phyloP scores from a whole-genome alignment of 139 green algal genomes.

The Coelastrella sp. region DNA sequence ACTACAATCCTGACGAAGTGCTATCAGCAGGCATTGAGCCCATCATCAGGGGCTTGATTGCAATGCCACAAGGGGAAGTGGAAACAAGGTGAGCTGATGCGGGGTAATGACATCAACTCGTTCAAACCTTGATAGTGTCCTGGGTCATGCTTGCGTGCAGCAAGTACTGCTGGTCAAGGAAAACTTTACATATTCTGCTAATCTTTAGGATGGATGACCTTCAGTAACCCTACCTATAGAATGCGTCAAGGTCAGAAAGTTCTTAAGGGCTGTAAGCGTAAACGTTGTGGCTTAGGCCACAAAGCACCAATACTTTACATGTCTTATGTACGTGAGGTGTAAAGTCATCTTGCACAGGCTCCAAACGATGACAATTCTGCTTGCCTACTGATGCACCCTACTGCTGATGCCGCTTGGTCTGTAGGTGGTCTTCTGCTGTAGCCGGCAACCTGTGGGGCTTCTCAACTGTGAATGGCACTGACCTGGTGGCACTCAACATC shows the following conservation, averaged over 20 bases:
- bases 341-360: too few species aligned
- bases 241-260: too few species aligned
- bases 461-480: conserved; percentile 33
- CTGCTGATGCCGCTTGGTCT: background rate
- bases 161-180: background rate
- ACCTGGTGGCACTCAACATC: conserved; percentile 56
- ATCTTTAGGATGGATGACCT: too few species aligned
- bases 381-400: too few species aligned
- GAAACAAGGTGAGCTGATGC: background rate
- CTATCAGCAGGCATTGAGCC: conserved; percentile 8
- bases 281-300: too few species aligned
- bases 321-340: too few species aligned
- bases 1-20: conserved; percentile 19
- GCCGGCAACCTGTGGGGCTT: background rate
- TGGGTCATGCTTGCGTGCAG: background rate
- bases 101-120: background rate
- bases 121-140: too few species aligned
- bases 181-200: too few species aligned
- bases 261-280: too few species aligned
- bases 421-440: background rate
- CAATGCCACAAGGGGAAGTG: conserved; percentile 15
- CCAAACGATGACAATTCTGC: too few species aligned
- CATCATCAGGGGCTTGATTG: conserved; percentile 30
- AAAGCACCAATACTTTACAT: too few species aligned
- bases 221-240: too few species aligned